Conservation (phyloP, 2,329 filamentous ascomycete genomes). For the Monosporascus sp. region DNA sequence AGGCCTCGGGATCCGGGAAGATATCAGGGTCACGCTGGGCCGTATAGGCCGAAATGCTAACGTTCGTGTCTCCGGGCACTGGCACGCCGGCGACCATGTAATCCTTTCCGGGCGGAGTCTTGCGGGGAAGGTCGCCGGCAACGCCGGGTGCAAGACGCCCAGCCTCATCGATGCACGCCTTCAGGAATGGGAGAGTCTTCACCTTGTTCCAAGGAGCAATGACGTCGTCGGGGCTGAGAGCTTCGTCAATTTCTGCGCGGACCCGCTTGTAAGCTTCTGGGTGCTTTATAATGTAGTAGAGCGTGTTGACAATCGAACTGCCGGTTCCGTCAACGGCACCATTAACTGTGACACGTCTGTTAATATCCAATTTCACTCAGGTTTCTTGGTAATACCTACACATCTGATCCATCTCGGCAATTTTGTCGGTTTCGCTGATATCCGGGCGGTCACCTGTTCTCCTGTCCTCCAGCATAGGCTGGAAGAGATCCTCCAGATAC, state of each 20-base stretch:
- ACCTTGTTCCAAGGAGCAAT: background rate
- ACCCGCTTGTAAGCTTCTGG: background rate
- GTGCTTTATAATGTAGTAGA: conserved; percentile 3
- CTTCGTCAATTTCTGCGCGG: background rate
- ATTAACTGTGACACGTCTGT: background rate
- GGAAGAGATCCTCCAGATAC: conserved; percentile 1
- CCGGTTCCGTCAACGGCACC: conserved; percentile 1
- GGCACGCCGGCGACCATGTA: background rate
- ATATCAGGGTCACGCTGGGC: conserved; percentile 1
- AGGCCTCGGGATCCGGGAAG: conserved; percentile 2
- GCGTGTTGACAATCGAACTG: background rate
- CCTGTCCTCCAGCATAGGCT: background rate
- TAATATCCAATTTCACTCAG: background rate
- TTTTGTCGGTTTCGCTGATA: background rate
- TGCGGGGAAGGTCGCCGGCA: conserved; percentile 1
- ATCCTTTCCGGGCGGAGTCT: background rate
- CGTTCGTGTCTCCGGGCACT: conserved; percentile 4
- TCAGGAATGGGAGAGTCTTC: conserved; percentile 2
- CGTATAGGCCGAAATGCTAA: conserved; percentile 3
- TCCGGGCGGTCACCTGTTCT: background rate
- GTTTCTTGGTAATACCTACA: background rate
- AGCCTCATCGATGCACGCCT: conserved; percentile 7
- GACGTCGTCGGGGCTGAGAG: background rate
- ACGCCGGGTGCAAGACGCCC: conserved; percentile 1
- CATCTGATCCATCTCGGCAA: conserved; percentile 1